Evolutionary conservation across 192 early-diverging fungal genomes (phyloP), one percentile per base, ranked within the genome.

Genomic region (Gamsiella multidivaricata): DNA sequence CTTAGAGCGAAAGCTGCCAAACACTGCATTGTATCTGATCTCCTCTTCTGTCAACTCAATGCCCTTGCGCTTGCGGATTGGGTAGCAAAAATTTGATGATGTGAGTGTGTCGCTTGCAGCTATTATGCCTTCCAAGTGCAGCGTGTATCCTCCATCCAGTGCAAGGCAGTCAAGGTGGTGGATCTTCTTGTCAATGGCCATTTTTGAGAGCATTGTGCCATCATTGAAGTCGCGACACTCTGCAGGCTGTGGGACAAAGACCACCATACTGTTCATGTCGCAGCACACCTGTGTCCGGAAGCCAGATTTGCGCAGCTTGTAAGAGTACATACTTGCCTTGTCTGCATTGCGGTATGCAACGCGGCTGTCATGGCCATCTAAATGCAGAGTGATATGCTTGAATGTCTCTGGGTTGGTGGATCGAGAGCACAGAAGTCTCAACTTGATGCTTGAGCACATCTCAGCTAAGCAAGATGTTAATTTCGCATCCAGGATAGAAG

Each of bases 301-400:
- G 34, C 70, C 70, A 47, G 70, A 54, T 41, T 64, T 63, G 7
- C 57, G 45, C 26, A 73, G 31, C 56, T 73, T 73, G 49, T 73
- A 73, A 10, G 70, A 73, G 22, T 73, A 73, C 28, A 73, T 49
- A 5, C 37, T 26, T 14, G 70, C 34, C 43, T 55, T 64, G 42
- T 54, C 52, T 61, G 47, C 70, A 34, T 53, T 36, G 17, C 11
- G 36, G 37, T 73, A 65, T 23, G 26, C 41, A 1, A 54, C 53
- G 22, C 70, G 25, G 22, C 39, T 54, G 43, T 73, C 70, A 65
- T 73, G 70, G 3, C 70, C 70, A 73, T 73, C 70, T 20, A 73
- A 29, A 37, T 57, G 42, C 26, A 73, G 43, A 4, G 70, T 73
- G 29, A 73, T 49, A 29, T 65, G 61, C 49, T 73, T 49, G 41